Evolutionary conservation across 805 yeast genomes (phyloP).

Genomic region (Starmerella bombi): DNA sequence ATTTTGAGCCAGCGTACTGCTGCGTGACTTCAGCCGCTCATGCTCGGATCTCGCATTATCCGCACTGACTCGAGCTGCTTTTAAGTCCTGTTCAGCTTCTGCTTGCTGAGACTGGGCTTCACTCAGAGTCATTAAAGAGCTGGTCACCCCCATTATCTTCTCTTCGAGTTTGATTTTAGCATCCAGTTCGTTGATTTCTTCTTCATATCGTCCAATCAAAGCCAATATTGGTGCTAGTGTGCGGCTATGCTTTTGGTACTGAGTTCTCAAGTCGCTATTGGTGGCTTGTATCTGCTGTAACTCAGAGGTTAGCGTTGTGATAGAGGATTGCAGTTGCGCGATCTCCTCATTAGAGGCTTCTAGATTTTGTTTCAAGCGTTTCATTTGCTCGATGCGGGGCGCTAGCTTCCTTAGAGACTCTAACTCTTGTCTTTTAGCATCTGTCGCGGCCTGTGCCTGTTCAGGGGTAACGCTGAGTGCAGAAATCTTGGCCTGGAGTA

Average conservation of each 20-base stretch:
- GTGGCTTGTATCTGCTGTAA: background rate
- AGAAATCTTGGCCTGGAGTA: constrained; percentile 25
- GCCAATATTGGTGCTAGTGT: background rate
- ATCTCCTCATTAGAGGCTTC: background rate
- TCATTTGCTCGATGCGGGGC: background rate
- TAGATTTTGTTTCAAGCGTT: background rate
- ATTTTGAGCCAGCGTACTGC: constrained; percentile 8
- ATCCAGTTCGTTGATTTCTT: constrained; percentile 18
- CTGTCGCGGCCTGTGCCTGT: constrained; percentile 27
- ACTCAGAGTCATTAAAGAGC: background rate
- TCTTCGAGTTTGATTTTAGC: background rate
- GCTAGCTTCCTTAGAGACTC: constrained; percentile 7
- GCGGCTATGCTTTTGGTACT: background rate
- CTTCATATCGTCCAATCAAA: constrained; percentile 8
- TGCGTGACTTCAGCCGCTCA: background rate
- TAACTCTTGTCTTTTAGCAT: constrained; percentile 11
- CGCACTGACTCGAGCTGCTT: background rate
- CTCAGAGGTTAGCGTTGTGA: background rate
- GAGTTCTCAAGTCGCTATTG: background rate
- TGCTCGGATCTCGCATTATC: constrained; percentile 6
- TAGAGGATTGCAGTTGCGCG: background rate
- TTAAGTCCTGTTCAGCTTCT: background rate
- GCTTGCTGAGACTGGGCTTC: constrained; percentile 1
- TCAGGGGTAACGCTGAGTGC: constrained; percentile 28
- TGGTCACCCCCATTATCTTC: background rate